Evolutionary conservation across 2,329 filamentous ascomycete species (phyloP).

Genomic region (Trichoderma oligosporum): DNA sequence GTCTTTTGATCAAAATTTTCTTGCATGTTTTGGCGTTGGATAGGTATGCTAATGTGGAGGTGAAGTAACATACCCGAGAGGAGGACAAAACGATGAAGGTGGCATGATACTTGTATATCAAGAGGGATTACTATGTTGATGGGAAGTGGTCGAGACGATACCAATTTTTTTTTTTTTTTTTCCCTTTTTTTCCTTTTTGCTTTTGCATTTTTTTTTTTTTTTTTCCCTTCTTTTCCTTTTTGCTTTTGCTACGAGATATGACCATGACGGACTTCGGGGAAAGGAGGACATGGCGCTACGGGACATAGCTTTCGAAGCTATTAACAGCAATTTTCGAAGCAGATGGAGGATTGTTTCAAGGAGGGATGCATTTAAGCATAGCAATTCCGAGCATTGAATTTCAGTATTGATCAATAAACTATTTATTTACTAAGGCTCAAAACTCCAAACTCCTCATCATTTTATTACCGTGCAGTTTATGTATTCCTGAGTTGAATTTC

Average conservation of each 20-base stretch:
- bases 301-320: background rate
- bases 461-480: background rate
- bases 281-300: conserved; percentile 6
- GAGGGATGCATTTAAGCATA: background rate
- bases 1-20: conserved; percentile 6
- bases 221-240: background rate
- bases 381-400: conserved; percentile 12
- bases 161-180: background rate
- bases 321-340: conserved; percentile 6
- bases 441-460: conserved; percentile 5
- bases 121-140: background rate
- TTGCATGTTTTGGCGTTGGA: conserved; percentile 27
- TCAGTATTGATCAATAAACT: conserved; percentile 13
- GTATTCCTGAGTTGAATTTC: background rate
- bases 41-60: conserved; percentile 19
- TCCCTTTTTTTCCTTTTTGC: background rate
- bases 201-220: background rate
- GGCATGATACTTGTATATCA: background rate
- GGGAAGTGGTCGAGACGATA: background rate
- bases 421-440: background rate
- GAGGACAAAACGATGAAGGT: background rate
- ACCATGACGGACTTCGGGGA: conserved; percentile 13
- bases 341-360: background rate
- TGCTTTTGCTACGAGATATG: conserved; percentile 4
- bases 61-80: background rate